These are phyloP conservation scores for Sanguinoderma infundibulare DNA, from an alignment of 1,284 basidiomycete genomes.

Conservation along the genomic window DNA sequence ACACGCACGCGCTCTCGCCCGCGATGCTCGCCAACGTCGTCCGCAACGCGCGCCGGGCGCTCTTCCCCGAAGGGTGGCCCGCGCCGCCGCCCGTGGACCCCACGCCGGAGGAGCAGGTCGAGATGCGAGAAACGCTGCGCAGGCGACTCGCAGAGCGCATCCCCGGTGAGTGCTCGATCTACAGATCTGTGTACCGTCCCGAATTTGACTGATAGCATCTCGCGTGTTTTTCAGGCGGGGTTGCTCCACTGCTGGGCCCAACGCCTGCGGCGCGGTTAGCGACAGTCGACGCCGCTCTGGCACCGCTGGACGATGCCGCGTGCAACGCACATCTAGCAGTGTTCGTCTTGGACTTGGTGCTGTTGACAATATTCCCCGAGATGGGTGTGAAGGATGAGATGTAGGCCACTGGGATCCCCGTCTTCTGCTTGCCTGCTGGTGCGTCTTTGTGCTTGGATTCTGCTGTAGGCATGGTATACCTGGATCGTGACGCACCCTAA, in stretches of 20 bases:
- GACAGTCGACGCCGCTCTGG: slow-evolving; percentile 56
- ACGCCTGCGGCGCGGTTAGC: slow-evolving; percentile 40
- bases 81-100: slow-evolving; percentile 69
- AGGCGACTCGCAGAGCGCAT: slow-evolving; percentile 49
- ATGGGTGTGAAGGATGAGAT: slow-evolving; percentile 41
- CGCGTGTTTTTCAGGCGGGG: slow-evolving; percentile 24
- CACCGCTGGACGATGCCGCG: slow-evolving; percentile 56
- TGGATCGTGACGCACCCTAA: background rate
- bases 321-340: slow-evolving; percentile 74
- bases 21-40: slow-evolving; percentile 50
- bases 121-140: slow-evolving; percentile 56
- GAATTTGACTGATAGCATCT: background rate
- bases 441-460: background rate
- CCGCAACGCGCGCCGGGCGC: slow-evolving; percentile 57
- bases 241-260: slow-evolving; percentile 53
- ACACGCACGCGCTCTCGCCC: slow-evolving; percentile 57
- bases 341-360: slow-evolving; percentile 64
- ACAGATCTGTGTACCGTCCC: background rate
- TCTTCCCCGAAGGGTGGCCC: slow-evolving; percentile 85
- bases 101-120: slow-evolving; percentile 67
- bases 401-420: slow-evolving; percentile 2
- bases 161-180: slow-evolving; percentile 46
- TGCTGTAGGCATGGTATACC: slow-evolving; percentile 1
- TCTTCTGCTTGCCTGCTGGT: background rate
- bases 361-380: slow-evolving; percentile 71